phyloP scores from a whole-genome alignment of 352 stramenopile genomes.

The Phytophthora cactorum region DNA sequence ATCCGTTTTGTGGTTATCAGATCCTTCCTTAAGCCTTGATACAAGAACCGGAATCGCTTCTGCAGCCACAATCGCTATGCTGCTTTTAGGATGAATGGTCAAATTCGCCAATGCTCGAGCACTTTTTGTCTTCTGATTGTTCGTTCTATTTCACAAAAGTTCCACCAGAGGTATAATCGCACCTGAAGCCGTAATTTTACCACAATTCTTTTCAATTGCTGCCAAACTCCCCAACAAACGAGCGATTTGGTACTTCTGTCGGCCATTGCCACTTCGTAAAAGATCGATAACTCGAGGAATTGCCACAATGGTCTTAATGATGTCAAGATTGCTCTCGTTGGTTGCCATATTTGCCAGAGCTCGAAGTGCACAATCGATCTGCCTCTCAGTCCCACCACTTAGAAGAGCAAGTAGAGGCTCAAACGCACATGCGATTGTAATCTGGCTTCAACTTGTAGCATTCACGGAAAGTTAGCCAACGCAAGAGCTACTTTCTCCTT shows the following conservation, averaged over 20 bases:
- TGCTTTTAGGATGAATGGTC: not conserved
- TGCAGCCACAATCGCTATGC: not conserved
- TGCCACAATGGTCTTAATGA: not conserved
- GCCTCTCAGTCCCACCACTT: not conserved
- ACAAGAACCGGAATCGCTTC: not conserved
- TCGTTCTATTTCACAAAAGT: not conserved
- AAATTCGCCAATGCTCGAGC: not conserved
- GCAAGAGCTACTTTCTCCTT: not conserved
- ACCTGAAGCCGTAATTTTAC: not conserved
- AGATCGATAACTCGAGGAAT: not conserved
- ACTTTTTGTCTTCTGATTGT: not conserved
- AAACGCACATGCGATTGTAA: not conserved
- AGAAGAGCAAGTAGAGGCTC: not conserved
- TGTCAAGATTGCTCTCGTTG: not conserved
- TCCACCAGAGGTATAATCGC: not conserved
- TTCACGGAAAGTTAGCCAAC: not conserved
- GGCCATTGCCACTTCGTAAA: not conserved
- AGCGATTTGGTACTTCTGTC: not conserved
- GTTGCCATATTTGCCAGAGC: not conserved
- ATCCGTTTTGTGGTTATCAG: not conserved
- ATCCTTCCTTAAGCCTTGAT: not conserved
- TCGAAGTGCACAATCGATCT: not conserved
- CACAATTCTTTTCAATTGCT: not conserved
- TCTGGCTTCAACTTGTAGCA: not conserved
- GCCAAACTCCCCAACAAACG: not conserved